Base-by-base conservation (phyloP, 2,329 filamentous ascomycete species). In the Cephalotrichum gorgonifer region DNA sequence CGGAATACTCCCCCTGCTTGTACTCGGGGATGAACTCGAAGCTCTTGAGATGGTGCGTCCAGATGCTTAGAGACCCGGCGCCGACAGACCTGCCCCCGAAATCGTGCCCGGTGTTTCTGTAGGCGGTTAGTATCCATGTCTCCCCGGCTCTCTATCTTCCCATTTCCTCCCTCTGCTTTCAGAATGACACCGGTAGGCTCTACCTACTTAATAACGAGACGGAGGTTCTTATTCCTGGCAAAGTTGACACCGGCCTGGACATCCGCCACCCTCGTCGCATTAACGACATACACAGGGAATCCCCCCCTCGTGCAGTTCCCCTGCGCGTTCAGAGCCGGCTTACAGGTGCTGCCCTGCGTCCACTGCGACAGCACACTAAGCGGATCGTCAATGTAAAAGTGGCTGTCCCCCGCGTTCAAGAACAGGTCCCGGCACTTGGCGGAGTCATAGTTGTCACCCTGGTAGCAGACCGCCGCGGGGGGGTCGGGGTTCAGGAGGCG, bases 71-170 rank as follows among this genome's bases (percentile, higher is more conserved):
- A 15, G 60, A 56, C 20, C 66, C 65, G 17, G 58, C 58, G n/a
- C 68, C 66, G 12, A 63, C 63, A 1, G 65, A 68, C 25, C 60
- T 60, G 20, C 65, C 65, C 27, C 66, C 61, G 54, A 72, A 76
- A 54, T 76, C 73, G 54, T 78, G 75, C 20, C 73, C 74, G 0
- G 74, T 78, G 60, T 77, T 67, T 46, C 60, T 74, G 51, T 6
- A 3, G 15, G 6, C 23, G 20, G 30, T 45, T 31, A 45, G 43
- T 26, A 6, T 17, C 17, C 26, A 14, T 14, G 28, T 28, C 23
- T 44, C n/a, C n/a, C n/a, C n/a, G n/a, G n/a, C n/a, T 30, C 6
- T 30, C 12, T 30, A 30, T 30, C 28, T 12, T 30, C 28, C 6
- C 28, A 7, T 12, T 12, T 30, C 28, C 6, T 12, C 28, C 12